A percentile compares a stretch with the other conserved stretches of the same genome.
Evolutionary conservation across 1,284 basidiomycete species (phyloP).

Genomic region (Tilletia walkeri): DNA sequence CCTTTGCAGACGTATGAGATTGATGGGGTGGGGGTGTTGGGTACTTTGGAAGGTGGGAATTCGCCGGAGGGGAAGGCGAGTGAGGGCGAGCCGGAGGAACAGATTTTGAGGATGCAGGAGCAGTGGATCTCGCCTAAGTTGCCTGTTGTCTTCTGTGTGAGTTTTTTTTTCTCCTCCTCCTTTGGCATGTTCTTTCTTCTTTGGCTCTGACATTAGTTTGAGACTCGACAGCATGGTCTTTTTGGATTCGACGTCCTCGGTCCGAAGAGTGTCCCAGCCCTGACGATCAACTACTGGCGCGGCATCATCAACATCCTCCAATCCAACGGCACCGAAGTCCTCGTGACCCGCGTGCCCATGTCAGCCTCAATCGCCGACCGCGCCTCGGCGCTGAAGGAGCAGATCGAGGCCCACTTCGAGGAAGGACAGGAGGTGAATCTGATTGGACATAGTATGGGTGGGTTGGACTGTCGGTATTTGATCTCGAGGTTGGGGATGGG

Average conservation of each 20-base stretch:
- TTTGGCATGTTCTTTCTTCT: no score
- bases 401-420: conserved; percentile 74
- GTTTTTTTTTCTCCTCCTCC: no score
- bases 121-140: conserved; percentile 21
- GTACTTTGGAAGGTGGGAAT: background rate
- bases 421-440: conserved; percentile 76
- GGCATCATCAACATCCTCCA: conserved; percentile 88
- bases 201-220: background rate
- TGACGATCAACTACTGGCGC: conserved; percentile 89
- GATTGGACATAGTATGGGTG: conserved; percentile 94
- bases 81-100: conserved; percentile 14
- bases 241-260: conserved; percentile 52
- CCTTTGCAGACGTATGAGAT: no score
- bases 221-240: conserved; percentile 20
- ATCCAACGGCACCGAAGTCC: conserved; percentile 80
- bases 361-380: conserved; percentile 65
- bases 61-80: background rate
- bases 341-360: conserved; percentile 87
- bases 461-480: conserved; percentile 86
- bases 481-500: conserved; percentile 57
- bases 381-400: conserved; percentile 74
- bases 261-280: conserved; percentile 66
- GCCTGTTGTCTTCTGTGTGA: conserved; percentile 25
- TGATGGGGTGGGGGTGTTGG: no score
- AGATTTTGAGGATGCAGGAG: conserved; percentile 23